Evolutionary conservation across 257 asterid genomes (phyloP).

Genomic region (Solanum commersonii): DNA sequence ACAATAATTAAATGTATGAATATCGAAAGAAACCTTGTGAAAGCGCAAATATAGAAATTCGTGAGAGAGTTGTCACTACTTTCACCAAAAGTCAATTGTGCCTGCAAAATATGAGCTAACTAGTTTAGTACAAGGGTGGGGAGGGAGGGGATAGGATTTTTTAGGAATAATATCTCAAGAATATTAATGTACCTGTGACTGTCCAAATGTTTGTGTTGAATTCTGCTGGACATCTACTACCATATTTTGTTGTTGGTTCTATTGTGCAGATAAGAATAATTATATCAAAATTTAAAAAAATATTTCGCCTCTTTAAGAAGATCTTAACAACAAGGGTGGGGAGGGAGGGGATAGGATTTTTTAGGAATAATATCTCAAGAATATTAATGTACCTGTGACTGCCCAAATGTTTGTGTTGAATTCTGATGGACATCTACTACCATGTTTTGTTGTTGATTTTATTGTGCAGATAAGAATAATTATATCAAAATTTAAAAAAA

Average conservation of each 20-base stretch:
- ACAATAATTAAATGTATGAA: background rate
- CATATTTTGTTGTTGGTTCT: background rate
- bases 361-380: background rate
- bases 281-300: background rate
- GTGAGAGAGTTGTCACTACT: background rate
- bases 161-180: background rate
- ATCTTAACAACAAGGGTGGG: background rate
- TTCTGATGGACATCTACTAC: background rate
- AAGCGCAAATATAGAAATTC: background rate
- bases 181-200: background rate
- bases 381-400: background rate
- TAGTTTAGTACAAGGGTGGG: background rate
- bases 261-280: background rate
- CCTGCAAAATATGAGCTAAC: background rate
- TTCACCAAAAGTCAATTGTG: background rate
- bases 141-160: background rate
- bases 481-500: background rate
- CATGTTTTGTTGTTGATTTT: background rate
- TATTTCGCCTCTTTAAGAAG: background rate
- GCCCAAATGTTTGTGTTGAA: background rate
- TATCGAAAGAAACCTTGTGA: background rate
- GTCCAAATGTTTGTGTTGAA: background rate
- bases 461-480: background rate
- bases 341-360: background rate
- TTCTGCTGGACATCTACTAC: background rate